These are phyloP conservation scores for Hysterangium stoloniferum DNA, from an alignment of 768 basidiomycete species.

Conservation along the genomic window DNA sequence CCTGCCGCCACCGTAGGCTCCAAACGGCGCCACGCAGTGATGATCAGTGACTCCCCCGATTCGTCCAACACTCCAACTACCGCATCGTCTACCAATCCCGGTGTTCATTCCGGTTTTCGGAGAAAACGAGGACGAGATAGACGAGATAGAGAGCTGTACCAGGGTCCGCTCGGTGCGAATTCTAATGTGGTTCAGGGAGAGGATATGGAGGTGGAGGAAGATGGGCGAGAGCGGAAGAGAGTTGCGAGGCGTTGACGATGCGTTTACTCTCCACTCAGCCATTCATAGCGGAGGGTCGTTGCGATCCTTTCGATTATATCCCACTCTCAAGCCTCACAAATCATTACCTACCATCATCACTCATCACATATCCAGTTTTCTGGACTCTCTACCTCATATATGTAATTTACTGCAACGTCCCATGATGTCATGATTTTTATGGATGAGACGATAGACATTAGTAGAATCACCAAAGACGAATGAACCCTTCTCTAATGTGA, in stretches of 20 bases:
- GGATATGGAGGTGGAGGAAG: constrained; percentile 69
- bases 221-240: constrained; percentile 67
- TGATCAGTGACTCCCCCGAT: constrained; percentile 57
- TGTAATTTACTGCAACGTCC: too few species aligned
- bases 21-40: constrained; percentile 71
- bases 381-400: too few species aligned
- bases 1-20: constrained; percentile 30
- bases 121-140: constrained; percentile 40
- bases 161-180: constrained; percentile 34
- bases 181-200: constrained; percentile 17
- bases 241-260: constrained; percentile 53
- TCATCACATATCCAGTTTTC: too few species aligned
- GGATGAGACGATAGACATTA: too few species aligned
- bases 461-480: too few species aligned
- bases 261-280: too few species aligned
- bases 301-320: too few species aligned
- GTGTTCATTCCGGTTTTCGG: constrained; percentile 37
- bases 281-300: too few species aligned
- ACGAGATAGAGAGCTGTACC: constrained; percentile 26
- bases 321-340: too few species aligned
- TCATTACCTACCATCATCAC: too few species aligned
- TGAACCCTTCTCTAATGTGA: too few species aligned
- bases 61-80: constrained; percentile 29
- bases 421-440: too few species aligned
- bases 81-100: constrained; percentile 30